Evolutionary conservation across 495 filamentous ascomycete species (phyloP), one percentile per base, ranked within the genome.

Genomic region (Parathielavia hyrcaniae): DNA sequence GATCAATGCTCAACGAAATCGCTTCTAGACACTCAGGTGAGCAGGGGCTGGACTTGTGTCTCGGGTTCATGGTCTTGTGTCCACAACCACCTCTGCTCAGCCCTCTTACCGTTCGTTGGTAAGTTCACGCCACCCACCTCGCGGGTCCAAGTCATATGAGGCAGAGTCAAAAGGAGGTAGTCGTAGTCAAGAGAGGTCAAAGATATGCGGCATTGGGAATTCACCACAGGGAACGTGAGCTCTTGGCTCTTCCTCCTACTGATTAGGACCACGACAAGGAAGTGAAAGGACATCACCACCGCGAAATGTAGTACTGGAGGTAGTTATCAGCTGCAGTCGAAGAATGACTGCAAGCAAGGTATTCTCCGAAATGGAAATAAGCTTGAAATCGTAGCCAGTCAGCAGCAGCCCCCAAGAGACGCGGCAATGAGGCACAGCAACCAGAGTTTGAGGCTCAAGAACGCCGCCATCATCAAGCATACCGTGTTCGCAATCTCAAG

Each of bases 351-450:
- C 26, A 30, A 30, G n/a, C n/a, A n/a, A 3, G 26, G 2, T 30
- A 30, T 6, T 2, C 6, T 30, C 6, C 26, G 26, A 6, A 30
- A 6, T 30, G 26, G 26, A 30, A 30, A 45, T 22, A 45, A 55
- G 53, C 32, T 39, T 11, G 38, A 34, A 2, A 22, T 43, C 10
- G 5, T 7, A 19, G 30, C 23, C 6, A 2, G 53, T 47, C 13
- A 47, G 53, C 35, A 38, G 14, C 34, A 13, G 9, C 26, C 26
- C 26, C 10, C 19, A 32, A n/a, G 12, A 40, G 17, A 32, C 44
- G 53, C n/a, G 44, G 34, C 20, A 30, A 8, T 12, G 46, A 30
- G 54, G 54, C 54, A 57, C 54, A 57, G 54, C 54, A 54, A 9
- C 17, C 35, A 17, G 23, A 35, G 20, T 22, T 34, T 30, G 19